Evolutionary conservation across 345 rosid species (phyloP).

Genomic region (Heritiera littoralis): DNA sequence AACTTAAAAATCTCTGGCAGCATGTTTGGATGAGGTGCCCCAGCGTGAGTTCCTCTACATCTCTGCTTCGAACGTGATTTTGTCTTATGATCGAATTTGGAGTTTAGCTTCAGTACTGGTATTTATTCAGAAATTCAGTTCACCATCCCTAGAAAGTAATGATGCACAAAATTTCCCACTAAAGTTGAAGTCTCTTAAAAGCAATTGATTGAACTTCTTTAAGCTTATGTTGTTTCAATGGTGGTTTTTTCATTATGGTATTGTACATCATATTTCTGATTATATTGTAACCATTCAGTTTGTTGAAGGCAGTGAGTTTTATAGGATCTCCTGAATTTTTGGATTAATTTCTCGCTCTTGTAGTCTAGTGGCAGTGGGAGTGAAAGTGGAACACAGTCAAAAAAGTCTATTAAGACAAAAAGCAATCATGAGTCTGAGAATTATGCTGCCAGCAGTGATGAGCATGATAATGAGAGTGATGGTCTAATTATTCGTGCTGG

Average conservation of each 20-base stretch:
- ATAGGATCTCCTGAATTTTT: constrained; percentile 10
- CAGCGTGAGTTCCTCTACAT: constrained; percentile 52
- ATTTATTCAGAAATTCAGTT: background rate
- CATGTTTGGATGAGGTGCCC: constrained; percentile 87
- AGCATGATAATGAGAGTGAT: constrained; percentile 48
- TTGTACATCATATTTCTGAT: constrained; percentile 9
- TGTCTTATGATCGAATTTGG: background rate
- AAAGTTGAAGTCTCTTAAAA: background rate
- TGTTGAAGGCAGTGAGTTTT: background rate
- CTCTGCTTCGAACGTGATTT: constrained; percentile 23
- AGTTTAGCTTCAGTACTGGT: background rate
- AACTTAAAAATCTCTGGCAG: constrained; percentile 83
- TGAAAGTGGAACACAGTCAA: constrained; percentile 65
- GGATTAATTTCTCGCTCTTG: constrained; percentile 25
- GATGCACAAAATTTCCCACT: background rate
- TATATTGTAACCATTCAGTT: constrained; percentile 13
- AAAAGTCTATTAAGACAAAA: constrained; percentile 45
- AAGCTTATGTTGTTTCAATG: constrained; percentile 4
- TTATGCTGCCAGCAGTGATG: constrained; percentile 45
- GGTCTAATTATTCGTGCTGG: constrained; percentile 45
- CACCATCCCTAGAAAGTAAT: constrained; percentile 5
- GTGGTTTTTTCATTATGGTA: background rate
- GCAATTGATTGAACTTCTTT: constrained; percentile 6
- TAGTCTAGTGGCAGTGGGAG: constrained; percentile 79
- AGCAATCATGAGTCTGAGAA: constrained; percentile 48